Conservation (phyloP, 306 rosid genomes). For the Lathyrus oleraceus region DNA sequence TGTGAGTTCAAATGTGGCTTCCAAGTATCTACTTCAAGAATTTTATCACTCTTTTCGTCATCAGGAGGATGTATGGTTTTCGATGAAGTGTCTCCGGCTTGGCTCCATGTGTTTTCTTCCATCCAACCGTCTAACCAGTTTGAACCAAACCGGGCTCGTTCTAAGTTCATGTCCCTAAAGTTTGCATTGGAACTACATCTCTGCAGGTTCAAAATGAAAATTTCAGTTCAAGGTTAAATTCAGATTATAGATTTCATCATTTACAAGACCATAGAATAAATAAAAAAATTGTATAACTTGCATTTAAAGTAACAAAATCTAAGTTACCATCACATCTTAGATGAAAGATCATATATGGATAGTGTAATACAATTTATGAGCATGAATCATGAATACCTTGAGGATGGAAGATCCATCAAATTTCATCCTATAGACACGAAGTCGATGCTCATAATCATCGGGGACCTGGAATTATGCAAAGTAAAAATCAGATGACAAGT, state of each 20-base stretch:
- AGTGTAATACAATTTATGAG: background rate
- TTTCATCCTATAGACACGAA: conserved; percentile 51
- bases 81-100: conserved; percentile 40
- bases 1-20: conserved; percentile 67
- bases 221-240: conserved; percentile 10
- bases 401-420: conserved; percentile 68
- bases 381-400: conserved; percentile 54
- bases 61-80: conserved; percentile 39
- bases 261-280: background rate
- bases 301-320: too few relatives aligned
- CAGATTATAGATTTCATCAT: background rate
- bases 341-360: background rate
- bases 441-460: conserved; percentile 46
- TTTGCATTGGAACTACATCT: conserved; percentile 84
- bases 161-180: conserved; percentile 50
- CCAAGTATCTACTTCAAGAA: conserved; percentile 98
- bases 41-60: conserved; percentile 80
- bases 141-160: conserved; percentile 48
- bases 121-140: conserved; percentile 85
- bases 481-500: background rate
- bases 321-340: too few relatives aligned
- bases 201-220: conserved; percentile 43
- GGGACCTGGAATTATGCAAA: conserved; percentile 52
- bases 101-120: conserved; percentile 70
- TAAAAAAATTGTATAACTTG: too few relatives aligned